Evolutionary conservation across 2,329 filamentous ascomycete genomes (phyloP), one percentile per base, ranked within the genome.

Genomic region (Fusarium sp.): DNA sequence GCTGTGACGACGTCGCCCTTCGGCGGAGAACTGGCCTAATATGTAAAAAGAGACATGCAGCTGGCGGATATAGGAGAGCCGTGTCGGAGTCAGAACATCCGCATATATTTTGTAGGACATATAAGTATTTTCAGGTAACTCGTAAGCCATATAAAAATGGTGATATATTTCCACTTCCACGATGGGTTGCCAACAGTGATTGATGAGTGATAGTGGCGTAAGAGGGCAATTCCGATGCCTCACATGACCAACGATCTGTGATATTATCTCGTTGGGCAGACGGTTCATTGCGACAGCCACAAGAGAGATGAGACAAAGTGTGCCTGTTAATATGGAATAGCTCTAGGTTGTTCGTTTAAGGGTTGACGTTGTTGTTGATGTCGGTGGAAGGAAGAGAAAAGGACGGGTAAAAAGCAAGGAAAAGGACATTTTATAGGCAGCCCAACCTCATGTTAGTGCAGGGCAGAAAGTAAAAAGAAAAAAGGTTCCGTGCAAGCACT

Each of bases 51-150:
- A 1, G 10, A 43, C 7, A 2, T 10, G 4, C 0, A 66, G 30
- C 3, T 24, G 14, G 12, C 63, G 63, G 2, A 61, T 8, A 14
- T 61, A 66, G 6, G 43, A 66, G 16, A 66, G 54, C 20, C 63
- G 62, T 27, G 3, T 32, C 3, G 49, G 30, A 0, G 32, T 47
- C n/a, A 66, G 34, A 38, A 38, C 5, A 38, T 11, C 34, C 16
- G 34, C 9, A 6, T 18, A 34, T 34, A 6, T 34, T 18, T 34
- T 5, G 34, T 38, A 38, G 34, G 9, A 38, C 1, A 16, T n/a
- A n/a, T 18, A n/a, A 3, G 5, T 38, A 11, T 38, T 0, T 6
- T 18, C 9, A 38, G 34, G 18, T 11, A 38, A 11, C 3, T n/a
- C 3, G 18, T 38, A 38, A 38, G 5, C 9, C 18, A 38, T 38